Evolutionary conservation across 306 rosid species (phyloP), one percentile per base, ranked within the genome.

Genomic region (Cicer chorassanicum): DNA sequence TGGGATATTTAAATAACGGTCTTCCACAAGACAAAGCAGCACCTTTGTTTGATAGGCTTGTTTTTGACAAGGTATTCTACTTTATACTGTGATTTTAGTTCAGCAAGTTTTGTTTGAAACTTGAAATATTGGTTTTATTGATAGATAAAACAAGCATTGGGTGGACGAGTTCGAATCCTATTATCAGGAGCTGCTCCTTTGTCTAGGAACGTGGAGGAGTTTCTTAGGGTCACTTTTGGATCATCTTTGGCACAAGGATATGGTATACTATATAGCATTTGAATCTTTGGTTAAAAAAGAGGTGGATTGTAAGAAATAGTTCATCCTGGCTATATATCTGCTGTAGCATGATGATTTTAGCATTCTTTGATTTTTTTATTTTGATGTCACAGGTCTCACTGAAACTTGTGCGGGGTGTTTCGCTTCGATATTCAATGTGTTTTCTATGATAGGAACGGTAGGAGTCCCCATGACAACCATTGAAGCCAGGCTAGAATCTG

Each of bases 151-250:
- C 93, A 83, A 87, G 93, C 83, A 21, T 77, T 94, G 46, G 98
- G 98, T 51, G 98, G 97, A 59, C 82, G 87, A 77, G 86, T 91
- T 77, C 96, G 95, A 7, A 76, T 94, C 14, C 7, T 94, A 72
- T 75, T 88, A 77, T 89, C 97, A 3, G 98, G 98, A 15, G 98
- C 98, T 74, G 98, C 98, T 60, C 98, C 98, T 76, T 81, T 94
- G 86, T 88, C 97, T 15, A 70, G 71, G 78, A 91, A 90, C 9
- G 96, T 94, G 80, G 98, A 94, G 87, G 97, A 94, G 85, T 94
- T 88, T 84, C 70, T 94, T 24, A 86, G 98, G 86, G 94, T 94
- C 81, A 83, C 94, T 21, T 80, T 83, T 84, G 89, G 98, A 72
- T 80, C 87, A 72, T 79, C 90, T 43, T 68, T 91, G 73, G 84